Percentiles rank a stretch among this genome's conserved stretches.
phyloP scores from a whole-genome alignment of 148 eudicot genomes.

The Camellia sinensis region DNA sequence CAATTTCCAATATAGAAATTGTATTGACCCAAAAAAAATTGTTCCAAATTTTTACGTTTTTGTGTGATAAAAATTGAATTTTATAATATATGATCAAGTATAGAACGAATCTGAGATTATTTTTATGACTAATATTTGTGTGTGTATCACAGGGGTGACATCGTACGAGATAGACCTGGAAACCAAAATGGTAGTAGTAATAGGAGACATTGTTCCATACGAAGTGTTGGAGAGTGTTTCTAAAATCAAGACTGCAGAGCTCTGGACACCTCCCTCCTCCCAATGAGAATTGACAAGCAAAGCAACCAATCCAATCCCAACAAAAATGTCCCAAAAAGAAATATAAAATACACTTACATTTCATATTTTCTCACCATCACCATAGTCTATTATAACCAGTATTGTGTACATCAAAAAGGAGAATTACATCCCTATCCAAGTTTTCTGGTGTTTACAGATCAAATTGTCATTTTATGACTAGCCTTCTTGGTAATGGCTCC shows the following conservation, averaged over 20 bases:
- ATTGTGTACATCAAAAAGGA: too few species aligned
- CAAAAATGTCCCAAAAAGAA: not conserved
- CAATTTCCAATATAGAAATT: too few species aligned
- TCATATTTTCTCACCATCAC: not conserved
- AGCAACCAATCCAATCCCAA: too few species aligned
- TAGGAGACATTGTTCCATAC: conserved; percentile 74
- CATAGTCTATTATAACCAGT: too few species aligned
- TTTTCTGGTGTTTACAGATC: not conserved
- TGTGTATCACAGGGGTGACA: conserved; percentile 55
- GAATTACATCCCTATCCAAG: not conserved
- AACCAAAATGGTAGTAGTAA: conserved; percentile 87
- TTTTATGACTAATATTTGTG: not conserved
- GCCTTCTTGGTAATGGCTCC: not conserved
- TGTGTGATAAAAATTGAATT: too few species aligned
- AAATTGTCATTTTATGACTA: not conserved
- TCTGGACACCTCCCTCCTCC: conserved; percentile 53
- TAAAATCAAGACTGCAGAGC: conserved; percentile 67
- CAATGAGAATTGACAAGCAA: not conserved
- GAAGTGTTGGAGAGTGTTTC: conserved; percentile 84
- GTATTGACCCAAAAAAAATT: too few species aligned
- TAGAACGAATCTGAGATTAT: too few species aligned
- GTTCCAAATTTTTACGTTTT: too few species aligned
- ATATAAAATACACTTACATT: too few species aligned
- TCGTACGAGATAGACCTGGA: conserved; percentile 85
- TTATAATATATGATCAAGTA: too few species aligned